Evolutionary conservation across 805 yeast genomes (phyloP), one percentile per base, ranked within the genome.

Genomic region (Zygosaccharomyces kombuchaensis): DNA sequence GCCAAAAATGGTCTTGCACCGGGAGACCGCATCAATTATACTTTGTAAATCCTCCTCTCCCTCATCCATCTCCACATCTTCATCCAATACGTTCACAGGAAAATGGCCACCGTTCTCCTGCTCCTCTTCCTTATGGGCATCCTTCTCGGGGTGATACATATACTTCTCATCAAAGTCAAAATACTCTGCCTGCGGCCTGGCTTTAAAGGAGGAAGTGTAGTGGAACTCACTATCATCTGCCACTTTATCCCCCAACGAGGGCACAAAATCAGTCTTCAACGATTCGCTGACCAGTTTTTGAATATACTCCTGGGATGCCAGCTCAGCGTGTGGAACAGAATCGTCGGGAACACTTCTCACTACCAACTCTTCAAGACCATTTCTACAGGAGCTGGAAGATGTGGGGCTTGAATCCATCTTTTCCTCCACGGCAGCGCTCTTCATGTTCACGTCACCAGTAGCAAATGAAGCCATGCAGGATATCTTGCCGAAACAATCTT

Each of bases 111-210:
- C 13, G 13, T 21, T 23, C 13, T 22, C 36, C 21, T 32, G 36
- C n/a, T 32, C 22, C 16, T 31, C 32, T 3, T 27, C 16, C 22
- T 23, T 13, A 4, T 32, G 26, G 5, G n/a, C 41, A 12, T 46
- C 45, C 23, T 36, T 25, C 9, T 39, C 45, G 14, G 49, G 41
- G 34, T 45, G 34, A 22, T 46, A 46, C 44, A 36, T 44, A 26
- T 49, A 44, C 26, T 48, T 41, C 9, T 50, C 48, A 45, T 55
- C 59, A 36, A 59, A 59, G 43, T 59, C 64, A 38, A 59, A 59
- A 36, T 51, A 48, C 37, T 59, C 63, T 9, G 58, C 60, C 32
- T 58, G 59, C n/a, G 56, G 51, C n/a, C 64, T 50, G 9, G 54
- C 51, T 23, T 50, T 46, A 26, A 57, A 49, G 6, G 54, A 42